Percentiles rank a stretch among this genome's conserved stretches.
These are phyloP conservation scores for Boletus bicolor DNA, from an alignment of 768 basidiomycete genomes.

Conservation along the genomic window DNA sequence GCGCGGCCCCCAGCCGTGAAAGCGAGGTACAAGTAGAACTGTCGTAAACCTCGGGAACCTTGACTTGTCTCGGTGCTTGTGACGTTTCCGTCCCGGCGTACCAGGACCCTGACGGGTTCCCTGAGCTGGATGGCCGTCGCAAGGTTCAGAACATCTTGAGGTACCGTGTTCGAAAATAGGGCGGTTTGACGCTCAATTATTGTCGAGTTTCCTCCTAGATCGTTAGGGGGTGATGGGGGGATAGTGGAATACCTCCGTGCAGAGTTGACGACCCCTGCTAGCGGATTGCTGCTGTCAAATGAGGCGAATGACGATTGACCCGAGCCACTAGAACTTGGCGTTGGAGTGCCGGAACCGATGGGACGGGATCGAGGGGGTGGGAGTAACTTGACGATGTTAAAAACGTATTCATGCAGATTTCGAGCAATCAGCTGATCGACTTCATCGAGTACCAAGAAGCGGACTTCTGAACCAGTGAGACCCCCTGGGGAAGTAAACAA, in stretches of 20 bases:
- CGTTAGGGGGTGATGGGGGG: slow-evolving; percentile 44
- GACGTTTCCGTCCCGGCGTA: slow-evolving; percentile 85
- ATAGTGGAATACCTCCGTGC: slow-evolving; percentile 61
- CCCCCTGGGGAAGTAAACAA: slow-evolving; percentile 81
- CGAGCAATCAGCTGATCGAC: slow-evolving; percentile 98
- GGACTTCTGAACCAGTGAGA: slow-evolving; percentile 76
- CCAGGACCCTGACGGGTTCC: slow-evolving; percentile 97
- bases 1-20: slow-evolving; percentile 83
- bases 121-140: slow-evolving; percentile 89
- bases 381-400: slow-evolving; percentile 87
- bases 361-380: slow-evolving; percentile 82
- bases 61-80: slow-evolving; percentile 65
- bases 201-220: slow-evolving; percentile 31
- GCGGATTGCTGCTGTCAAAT: slow-evolving; percentile 42
- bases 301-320: slow-evolving; percentile 44
- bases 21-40: slow-evolving; percentile 94
- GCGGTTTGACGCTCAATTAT: slow-evolving; percentile 82
- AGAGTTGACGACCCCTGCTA: slow-evolving; percentile 34
- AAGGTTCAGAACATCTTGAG: slow-evolving; percentile 95
- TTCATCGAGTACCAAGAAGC: slow-evolving; percentile 94
- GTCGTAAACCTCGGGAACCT: slow-evolving; percentile 81
- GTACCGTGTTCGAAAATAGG: slow-evolving; percentile 97
- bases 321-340: slow-evolving; percentile 30
- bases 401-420: slow-evolving; percentile 93
- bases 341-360: slow-evolving; percentile 34